Conservation (phyloP, 202 grass and related monocot species). For the Dendrocalamus latiflorus region DNA sequence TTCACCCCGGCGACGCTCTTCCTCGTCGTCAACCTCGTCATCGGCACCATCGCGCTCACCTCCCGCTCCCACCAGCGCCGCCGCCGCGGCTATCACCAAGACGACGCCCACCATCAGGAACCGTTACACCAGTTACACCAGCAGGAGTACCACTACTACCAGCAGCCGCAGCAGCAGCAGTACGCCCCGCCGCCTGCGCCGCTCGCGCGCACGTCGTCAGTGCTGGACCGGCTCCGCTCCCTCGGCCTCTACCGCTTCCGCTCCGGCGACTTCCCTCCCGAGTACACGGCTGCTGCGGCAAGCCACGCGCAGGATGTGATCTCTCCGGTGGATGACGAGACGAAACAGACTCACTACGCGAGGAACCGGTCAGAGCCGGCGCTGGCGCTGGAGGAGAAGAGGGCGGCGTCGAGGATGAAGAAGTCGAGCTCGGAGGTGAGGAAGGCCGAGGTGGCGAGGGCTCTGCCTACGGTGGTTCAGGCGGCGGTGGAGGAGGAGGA, state of each 20-base stretch:
- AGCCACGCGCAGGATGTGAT: not conserved
- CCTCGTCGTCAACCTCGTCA: constrained; percentile 84
- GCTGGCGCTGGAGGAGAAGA: not conserved
- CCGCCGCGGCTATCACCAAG: not conserved
- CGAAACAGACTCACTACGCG: not conserved
- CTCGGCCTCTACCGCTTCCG: constrained; percentile 52
- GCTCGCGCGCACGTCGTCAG: constrained; percentile 39
- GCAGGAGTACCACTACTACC: not conserved
- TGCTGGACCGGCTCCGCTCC: constrained; percentile 59
- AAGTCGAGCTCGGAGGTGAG: constrained; percentile 20
- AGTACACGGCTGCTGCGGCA: not conserved
- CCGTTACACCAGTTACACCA: not conserved
- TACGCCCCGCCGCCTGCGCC: constrained; percentile 18
- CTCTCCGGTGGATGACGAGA: not conserved
- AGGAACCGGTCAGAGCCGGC: constrained; percentile 28
- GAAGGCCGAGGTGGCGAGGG: not conserved
- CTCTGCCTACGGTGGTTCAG: constrained; percentile 1
- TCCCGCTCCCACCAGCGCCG: constrained; percentile 36
- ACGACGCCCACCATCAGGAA: not conserved
- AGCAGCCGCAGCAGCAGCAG: not conserved
- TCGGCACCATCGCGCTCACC: constrained; percentile 77
- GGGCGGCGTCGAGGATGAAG: constrained; percentile 8
- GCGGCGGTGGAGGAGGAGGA: constrained; percentile 18
- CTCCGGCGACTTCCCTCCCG: constrained; percentile 39
- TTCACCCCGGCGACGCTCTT: constrained; percentile 67